phyloP scores from a whole-genome alignment of 768 basidiomycete genomes.

The Pisolithus marmoratus region DNA sequence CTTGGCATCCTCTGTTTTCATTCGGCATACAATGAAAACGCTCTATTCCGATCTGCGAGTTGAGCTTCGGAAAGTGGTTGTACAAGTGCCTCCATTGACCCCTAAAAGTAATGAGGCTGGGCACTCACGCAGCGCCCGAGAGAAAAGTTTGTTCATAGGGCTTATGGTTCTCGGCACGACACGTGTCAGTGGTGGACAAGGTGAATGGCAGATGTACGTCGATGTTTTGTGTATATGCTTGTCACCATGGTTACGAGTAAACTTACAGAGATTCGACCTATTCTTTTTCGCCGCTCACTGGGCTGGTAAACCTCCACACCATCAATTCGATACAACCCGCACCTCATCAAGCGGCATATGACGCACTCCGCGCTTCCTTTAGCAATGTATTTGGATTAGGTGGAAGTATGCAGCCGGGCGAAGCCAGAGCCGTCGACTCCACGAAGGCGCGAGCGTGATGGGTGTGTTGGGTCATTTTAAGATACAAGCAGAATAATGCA shows the following conservation, averaged over 20 bases:
- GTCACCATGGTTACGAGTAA: neutral
- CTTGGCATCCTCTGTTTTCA: slow-evolving; percentile 60
- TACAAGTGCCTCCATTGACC: slow-evolving; percentile 16
- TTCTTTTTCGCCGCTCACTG: slow-evolving; percentile 60
- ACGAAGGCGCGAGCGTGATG: neutral
- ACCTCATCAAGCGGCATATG: slow-evolving; percentile 66
- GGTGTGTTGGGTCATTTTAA: neutral
- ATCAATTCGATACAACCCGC: slow-evolving; percentile 76
- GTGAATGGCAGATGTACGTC: slow-evolving; percentile 73
- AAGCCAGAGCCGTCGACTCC: slow-evolving; percentile 6
- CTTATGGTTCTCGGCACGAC: slow-evolving; percentile 52
- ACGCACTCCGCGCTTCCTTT: slow-evolving; percentile 43
- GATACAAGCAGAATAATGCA: too few species aligned
- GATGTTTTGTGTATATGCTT: neutral
- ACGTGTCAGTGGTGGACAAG: slow-evolving; percentile 54
- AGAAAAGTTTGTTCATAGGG: slow-evolving; percentile 54
- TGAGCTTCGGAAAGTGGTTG: slow-evolving; percentile 43
- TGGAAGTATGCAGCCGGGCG: slow-evolving; percentile 13
- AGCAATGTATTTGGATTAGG: slow-evolving; percentile 19
- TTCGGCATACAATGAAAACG: slow-evolving; percentile 71
- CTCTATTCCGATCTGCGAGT: slow-evolving; percentile 64
- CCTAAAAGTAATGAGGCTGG: neutral
- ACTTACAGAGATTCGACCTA: slow-evolving; percentile 61
- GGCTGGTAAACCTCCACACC: slow-evolving; percentile 57
- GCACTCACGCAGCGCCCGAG: slow-evolving; percentile 29